phyloP scores from a whole-genome alignment of 345 rosid species.

The Salix udensis region DNA sequence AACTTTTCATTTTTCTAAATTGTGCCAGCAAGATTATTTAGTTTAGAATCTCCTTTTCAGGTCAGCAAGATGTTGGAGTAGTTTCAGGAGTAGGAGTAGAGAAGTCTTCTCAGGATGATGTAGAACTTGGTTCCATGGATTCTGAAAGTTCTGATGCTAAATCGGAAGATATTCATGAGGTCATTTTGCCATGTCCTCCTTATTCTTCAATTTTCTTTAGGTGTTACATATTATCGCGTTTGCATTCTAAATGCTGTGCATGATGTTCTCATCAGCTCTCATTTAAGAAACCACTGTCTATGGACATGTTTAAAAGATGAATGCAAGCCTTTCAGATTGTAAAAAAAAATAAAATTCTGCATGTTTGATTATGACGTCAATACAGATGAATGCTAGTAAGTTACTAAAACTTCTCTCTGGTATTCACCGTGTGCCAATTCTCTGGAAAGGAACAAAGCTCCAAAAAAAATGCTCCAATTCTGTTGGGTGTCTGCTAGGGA shows the following conservation, averaged over 20 bases:
- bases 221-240: slow-evolving; percentile 2
- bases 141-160: slow-evolving; percentile 42
- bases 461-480: not conserved
- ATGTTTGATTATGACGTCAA: not conserved
- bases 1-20: slow-evolving; percentile 16
- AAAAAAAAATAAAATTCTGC: not conserved
- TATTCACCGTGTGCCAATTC: not conserved
- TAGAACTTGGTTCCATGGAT: slow-evolving; percentile 31
- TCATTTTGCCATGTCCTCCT: slow-evolving; percentile 13
- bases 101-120: slow-evolving; percentile 37
- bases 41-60: slow-evolving; percentile 28
- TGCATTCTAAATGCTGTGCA: not conserved
- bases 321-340: not conserved
- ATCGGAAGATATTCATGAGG: slow-evolving; percentile 47
- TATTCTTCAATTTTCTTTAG: not conserved
- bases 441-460: not conserved
- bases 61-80: slow-evolving; percentile 33
- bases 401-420: not conserved
- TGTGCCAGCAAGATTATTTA: slow-evolving; percentile 5
- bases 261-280: not conserved
- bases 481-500: not conserved
- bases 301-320: not conserved
- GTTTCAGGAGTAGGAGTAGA: slow-evolving; percentile 40
- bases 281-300: not conserved
- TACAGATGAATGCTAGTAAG: not conserved